A percentile compares a stretch with the other conserved stretches of the same genome.
These are phyloP conservation scores for Apiospora malaysiana DNA, from an alignment of 2,329 filamentous ascomycete species.

Conservation along the genomic window DNA sequence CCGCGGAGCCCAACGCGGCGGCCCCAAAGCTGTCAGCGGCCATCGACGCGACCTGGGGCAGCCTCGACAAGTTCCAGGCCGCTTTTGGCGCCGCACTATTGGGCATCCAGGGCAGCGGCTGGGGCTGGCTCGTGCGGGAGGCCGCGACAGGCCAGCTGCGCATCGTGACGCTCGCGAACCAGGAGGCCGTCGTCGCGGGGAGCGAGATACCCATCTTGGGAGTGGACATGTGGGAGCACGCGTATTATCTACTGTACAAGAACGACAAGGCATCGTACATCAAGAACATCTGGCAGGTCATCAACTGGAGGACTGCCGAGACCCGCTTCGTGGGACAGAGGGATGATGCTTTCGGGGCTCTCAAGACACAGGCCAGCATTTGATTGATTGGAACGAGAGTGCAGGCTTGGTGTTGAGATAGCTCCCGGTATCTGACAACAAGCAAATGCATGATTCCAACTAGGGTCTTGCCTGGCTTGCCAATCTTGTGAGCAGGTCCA, in stretches of 20 bases:
- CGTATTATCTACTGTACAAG: constrained; percentile 85
- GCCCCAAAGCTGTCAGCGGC: constrained; percentile 62
- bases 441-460: no score
- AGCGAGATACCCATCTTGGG: constrained; percentile 73
- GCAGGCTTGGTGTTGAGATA: not conserved
- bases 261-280: constrained; percentile 79
- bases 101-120: constrained; percentile 81
- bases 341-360: constrained; percentile 38
- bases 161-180: constrained; percentile 84
- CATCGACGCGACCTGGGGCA: constrained; percentile 72
- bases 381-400: not conserved
- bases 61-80: constrained; percentile 67
- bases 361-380: constrained; percentile 31
- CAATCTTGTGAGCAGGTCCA: not conserved
- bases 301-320: constrained; percentile 78
- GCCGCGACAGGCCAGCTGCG: constrained; percentile 64
- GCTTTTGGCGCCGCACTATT: constrained; percentile 71
- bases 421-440: no score
- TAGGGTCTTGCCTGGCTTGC: not conserved
- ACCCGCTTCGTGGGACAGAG: constrained; percentile 54
- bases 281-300: constrained; percentile 77
- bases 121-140: constrained; percentile 84
- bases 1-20: constrained; percentile 53
- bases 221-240: constrained; percentile 93
- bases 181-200: constrained; percentile 71